Evolutionary conservation across 805 yeast species (phyloP), one percentile per base, ranked within the genome.

Genomic region (Starmerella davenportii): DNA sequence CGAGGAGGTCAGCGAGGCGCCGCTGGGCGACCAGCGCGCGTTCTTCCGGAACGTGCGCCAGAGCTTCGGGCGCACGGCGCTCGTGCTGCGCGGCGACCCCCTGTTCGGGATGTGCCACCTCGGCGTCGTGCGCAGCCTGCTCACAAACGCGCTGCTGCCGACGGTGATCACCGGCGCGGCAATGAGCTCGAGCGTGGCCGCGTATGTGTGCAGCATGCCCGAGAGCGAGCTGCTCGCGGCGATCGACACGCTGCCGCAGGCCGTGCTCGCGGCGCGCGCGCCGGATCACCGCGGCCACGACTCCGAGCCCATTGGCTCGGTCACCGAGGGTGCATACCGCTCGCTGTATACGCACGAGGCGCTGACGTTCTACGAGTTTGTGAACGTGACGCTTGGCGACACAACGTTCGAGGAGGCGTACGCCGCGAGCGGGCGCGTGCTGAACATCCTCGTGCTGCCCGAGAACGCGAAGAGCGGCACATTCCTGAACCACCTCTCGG

Each of bases 371-470:
- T 69, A 81, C 56, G 75, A 75, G 49, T 85, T 75, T 53, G 94
- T 82, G 4, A 62, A 76, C 40, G 71, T 69, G 40, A 69, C 74
- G 14, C 69, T 90, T 16, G 93, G 87, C 2, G 78, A 79, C 50
- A 56, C 78, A 55, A 90, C 98, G 0, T 90, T 90, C 57, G 95
- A 87, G 57, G 96, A 90, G 53, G 93, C 95, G 0, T 82, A 76
- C 52, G 63, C 76, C 43, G 71, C 69, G 44, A 77, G 93, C 0
- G 85, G 79, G 34, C 70, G 79, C 47, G 73, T 81, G 1, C 64
- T 87, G 37, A 90, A 87, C 55, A 74, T 90, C 34, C 76, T 84
- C 2, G 77, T 87, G 2, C 82, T 82, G 56, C 92, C 95, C 2
- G 72, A 79, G 0, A 73, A 74, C 47, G 68, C 68, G 24, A 44